A percentile compares a stretch with the other conserved stretches of the same genome.
phyloP scores from a whole-genome alignment of 495 filamentous ascomycete species.

The Trichocladium uniseriatum region DNA sequence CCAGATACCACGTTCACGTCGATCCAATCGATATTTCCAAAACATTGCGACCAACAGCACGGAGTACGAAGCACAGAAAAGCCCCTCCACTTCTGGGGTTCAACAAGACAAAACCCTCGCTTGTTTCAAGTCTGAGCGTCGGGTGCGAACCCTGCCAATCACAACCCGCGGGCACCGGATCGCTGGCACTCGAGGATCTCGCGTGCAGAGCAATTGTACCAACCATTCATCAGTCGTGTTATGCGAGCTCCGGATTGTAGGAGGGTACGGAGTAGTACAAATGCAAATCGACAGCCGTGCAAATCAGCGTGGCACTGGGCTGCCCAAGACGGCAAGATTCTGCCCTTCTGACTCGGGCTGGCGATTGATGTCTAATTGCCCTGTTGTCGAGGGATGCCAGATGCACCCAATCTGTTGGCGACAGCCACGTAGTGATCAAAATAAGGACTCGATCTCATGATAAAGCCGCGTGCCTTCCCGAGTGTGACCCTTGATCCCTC shows the following conservation, averaged over 20 bases:
- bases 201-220: slow-evolving; percentile 5
- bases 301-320: slow-evolving; percentile 16
- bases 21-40: too few species aligned
- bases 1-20: too few species aligned
- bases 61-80: neutral
- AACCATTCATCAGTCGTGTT: slow-evolving; percentile 27
- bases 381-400: neutral
- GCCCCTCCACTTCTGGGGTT: neutral
- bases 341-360: slow-evolving; percentile 14
- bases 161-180: slow-evolving; percentile 10
- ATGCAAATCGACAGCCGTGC: slow-evolving; percentile 21
- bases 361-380: slow-evolving; percentile 14
- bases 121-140: slow-evolving; percentile 33
- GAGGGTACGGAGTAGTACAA: slow-evolving; percentile 8
- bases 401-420: too few species aligned
- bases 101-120: slow-evolving; percentile 24
- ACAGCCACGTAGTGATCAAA: slow-evolving; percentile 5
- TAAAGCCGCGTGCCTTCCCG: slow-evolving; percentile 12
- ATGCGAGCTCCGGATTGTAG: slow-evolving; percentile 13
- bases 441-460: neutral
- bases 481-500: slow-evolving; percentile 9
- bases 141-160: slow-evolving; percentile 25
- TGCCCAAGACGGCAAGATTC: slow-evolving; percentile 10
- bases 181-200: slow-evolving; percentile 16
- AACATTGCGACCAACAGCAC: too few species aligned